phyloP scores from a whole-genome alignment of 2,329 filamentous ascomycete genomes.

The Chrysoporthe cubensis region DNA sequence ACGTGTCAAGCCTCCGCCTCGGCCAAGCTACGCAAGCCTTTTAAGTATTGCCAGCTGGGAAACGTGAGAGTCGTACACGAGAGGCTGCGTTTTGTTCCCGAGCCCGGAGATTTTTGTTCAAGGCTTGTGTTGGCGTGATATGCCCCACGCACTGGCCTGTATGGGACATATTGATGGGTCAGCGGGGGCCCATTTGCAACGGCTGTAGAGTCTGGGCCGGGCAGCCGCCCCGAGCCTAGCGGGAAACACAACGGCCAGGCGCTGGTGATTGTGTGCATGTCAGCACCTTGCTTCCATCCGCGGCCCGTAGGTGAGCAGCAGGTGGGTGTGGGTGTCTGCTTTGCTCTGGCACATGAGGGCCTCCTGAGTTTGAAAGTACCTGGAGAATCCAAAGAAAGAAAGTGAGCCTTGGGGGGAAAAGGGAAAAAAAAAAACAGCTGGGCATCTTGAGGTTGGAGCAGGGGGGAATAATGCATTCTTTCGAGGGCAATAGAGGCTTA shows the following conservation, averaged over 20 bases:
- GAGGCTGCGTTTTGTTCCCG: not conserved
- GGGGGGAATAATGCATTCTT: not conserved
- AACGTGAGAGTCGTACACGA: not conserved
- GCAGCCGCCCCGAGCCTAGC: conserved; percentile 23
- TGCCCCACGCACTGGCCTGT: conserved; percentile 1
- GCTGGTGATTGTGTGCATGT: conserved; percentile 7
- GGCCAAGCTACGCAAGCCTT: not conserved
- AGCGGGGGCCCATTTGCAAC: conserved; percentile 16
- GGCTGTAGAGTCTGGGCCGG: conserved; percentile 15
- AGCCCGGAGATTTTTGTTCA: not conserved
- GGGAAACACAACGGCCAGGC: conserved; percentile 8
- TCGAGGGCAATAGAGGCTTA: conserved; percentile 15
- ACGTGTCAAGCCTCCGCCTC: not conserved
- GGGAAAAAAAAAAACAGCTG: not conserved
- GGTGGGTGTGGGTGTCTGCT: not conserved
- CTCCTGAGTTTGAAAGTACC: not conserved
- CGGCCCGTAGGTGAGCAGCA: not conserved
- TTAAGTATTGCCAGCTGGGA: conserved; percentile 4
- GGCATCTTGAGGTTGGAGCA: conserved; percentile 1
- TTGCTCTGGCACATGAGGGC: not conserved
- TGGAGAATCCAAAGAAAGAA: not conserved
- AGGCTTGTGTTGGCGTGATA: not conserved
- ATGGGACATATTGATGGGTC: conserved; percentile 10
- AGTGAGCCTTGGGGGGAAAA: not conserved
- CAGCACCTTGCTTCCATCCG: conserved; percentile 16